Evolutionary conservation across 1,284 basidiomycete species (phyloP).

Genomic region (Naganishia liquefaciens): DNA sequence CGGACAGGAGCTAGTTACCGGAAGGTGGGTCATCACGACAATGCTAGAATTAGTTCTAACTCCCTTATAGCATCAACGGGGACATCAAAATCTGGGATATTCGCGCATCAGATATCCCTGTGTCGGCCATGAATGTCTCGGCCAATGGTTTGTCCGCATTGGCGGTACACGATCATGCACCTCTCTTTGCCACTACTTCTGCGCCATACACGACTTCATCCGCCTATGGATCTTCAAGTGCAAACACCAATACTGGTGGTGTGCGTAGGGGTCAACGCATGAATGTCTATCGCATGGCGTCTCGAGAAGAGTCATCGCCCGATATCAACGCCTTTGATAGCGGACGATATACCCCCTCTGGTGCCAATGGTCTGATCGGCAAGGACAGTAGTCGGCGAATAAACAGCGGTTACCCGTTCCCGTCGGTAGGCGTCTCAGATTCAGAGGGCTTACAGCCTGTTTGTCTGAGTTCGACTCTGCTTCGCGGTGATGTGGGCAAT

Average conservation of each 20-base stretch:
- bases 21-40: conserved; percentile 62
- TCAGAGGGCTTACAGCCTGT: conserved; percentile 24
- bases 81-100: conserved; percentile 92
- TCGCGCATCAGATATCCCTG: conserved; percentile 65
- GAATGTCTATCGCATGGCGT: conserved; percentile 49
- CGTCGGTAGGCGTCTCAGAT: conserved; percentile 14
- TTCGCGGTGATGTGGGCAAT: conserved; percentile 29
- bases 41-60: conserved; percentile 4
- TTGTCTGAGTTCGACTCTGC: conserved; percentile 25
- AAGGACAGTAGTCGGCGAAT: conserved; percentile 11
- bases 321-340: conserved; percentile 35
- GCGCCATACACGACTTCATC: conserved; percentile 26
- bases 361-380: conserved; percentile 2
- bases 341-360: conserved; percentile 14
- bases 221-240: conserved; percentile 31
- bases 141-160: conserved; percentile 76
- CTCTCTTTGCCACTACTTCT: conserved; percentile 70
- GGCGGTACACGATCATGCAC: conserved; percentile 81
- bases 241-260: conserved; percentile 32
- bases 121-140: conserved; percentile 68
- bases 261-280: conserved; percentile 45
- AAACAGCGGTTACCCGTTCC: conserved; percentile 26
- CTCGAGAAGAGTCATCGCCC: conserved; percentile 41
- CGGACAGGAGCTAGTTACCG: conserved; percentile 79
- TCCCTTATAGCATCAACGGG: conserved; percentile 72